These are phyloP conservation scores for Gnomoniopsis smithogilvyi DNA, from an alignment of 2,329 filamentous ascomycete genomes.

Conservation along the genomic window DNA sequence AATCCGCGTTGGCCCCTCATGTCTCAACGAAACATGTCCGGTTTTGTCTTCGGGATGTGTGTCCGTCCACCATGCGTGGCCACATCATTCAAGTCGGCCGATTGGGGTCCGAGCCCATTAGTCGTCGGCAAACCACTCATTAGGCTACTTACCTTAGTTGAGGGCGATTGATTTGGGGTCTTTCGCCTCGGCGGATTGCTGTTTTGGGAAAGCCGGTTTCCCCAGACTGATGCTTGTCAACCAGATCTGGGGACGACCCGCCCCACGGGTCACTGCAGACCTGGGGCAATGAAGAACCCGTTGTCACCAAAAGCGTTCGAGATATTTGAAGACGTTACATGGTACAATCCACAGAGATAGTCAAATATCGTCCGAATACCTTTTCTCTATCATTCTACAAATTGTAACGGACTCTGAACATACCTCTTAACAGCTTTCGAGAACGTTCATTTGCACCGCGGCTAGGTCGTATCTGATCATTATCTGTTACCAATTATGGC, in stretches of 20 bases:
- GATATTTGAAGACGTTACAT: neutral
- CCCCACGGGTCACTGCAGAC: neutral
- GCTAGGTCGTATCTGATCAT: too few relatives aligned
- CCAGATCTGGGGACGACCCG: neutral
- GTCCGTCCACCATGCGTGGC: neutral
- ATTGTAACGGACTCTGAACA: neutral
- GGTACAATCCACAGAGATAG: neutral
- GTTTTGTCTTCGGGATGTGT: neutral
- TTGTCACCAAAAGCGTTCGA: neutral
- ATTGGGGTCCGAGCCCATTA: too few relatives aligned
- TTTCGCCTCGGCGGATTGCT: neutral
- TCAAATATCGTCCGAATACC: neutral
- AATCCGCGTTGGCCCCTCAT: neutral
- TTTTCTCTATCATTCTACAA: neutral
- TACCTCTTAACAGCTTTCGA: neutral
- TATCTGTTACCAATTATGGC: constrained; percentile 3
- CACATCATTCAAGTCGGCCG: neutral
- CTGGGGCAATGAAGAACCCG: neutral
- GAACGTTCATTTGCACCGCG: too few relatives aligned
- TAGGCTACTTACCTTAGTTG: neutral
- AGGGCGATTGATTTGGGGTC: neutral
- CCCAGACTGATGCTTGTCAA: neutral
- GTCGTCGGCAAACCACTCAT: too few relatives aligned
- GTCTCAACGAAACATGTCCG: neutral
- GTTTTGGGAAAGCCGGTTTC: neutral